Percentiles rank a stretch among this genome's conserved stretches.
phyloP scores from a whole-genome alignment of 2,329 filamentous ascomycete genomes.

The Trichophyton equinum region DNA sequence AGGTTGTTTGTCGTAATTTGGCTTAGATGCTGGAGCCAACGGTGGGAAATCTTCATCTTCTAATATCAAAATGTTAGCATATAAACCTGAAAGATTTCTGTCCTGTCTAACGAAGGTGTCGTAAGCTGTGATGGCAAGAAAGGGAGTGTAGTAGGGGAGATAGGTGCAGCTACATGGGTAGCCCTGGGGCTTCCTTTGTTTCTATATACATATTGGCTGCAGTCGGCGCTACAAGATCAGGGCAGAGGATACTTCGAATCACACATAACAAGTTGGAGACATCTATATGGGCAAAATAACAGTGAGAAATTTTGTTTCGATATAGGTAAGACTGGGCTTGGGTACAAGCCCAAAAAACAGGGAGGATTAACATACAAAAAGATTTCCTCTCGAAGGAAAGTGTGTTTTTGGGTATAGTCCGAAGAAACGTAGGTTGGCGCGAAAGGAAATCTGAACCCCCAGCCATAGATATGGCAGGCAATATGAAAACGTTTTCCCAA shows the following conservation, averaged over 20 bases:
- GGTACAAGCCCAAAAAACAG: conserved; percentile 29
- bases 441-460: conserved; percentile 22
- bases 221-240: conserved; percentile 17
- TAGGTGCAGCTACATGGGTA: conserved; percentile 13
- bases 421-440: conserved; percentile 18
- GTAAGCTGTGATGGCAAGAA: not conserved
- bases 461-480: conserved; percentile 19
- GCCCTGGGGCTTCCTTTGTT: not conserved
- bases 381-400: conserved; percentile 21
- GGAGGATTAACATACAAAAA: conserved; percentile 41
- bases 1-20: conserved; percentile 21
- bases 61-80: conserved; percentile 20
- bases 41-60: conserved; percentile 38
- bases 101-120: not conserved
- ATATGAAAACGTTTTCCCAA: conserved; percentile 22
- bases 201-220: conserved; percentile 10
- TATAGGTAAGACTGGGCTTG: conserved; percentile 23
- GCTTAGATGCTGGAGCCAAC: conserved; percentile 24
- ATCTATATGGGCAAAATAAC: conserved; percentile 32
- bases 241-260: conserved; percentile 11
- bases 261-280: conserved; percentile 15
- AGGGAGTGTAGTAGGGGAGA: not conserved
- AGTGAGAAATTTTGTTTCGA: conserved; percentile 36
- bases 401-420: conserved; percentile 20
- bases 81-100: conserved; percentile 1